phyloP scores from a whole-genome alignment of 169 alveolate genomes.

The Eimeria falciformis region DNA sequence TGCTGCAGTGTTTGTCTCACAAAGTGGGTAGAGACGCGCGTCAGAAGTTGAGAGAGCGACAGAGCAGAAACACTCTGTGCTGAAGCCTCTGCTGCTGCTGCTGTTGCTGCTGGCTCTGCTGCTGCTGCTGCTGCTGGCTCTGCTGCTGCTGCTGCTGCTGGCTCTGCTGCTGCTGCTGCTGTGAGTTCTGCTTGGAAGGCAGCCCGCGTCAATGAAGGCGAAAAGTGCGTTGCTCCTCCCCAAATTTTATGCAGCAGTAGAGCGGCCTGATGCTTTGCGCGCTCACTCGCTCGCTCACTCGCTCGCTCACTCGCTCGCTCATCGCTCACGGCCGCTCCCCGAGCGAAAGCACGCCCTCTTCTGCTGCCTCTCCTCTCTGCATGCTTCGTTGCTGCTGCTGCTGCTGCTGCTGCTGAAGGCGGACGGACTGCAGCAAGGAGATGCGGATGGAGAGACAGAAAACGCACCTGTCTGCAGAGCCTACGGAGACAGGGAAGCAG shows the following conservation, averaged over 20 bases:
- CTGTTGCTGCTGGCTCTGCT: not conserved
- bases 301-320: not conserved
- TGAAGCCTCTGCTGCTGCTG: too few species aligned
- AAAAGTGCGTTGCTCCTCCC: constrained; percentile 30
- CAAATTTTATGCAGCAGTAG: constrained; percentile 31
- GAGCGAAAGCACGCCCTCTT: not conserved
- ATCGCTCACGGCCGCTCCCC: not conserved
- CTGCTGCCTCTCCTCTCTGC: too few species aligned
- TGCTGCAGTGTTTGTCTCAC: constrained; percentile 8
- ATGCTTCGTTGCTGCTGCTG: too few species aligned
- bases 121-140: not conserved
- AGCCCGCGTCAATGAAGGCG: not conserved
- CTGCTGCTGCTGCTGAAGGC: not conserved
- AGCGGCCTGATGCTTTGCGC: not conserved
- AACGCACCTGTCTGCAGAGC: constrained; percentile 30
- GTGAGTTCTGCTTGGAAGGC: not conserved
- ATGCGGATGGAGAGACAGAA: constrained; percentile 27
- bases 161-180: not conserved
- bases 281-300: not conserved
- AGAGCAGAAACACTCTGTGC: too few species aligned
- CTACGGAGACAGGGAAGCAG: constrained; percentile 40
- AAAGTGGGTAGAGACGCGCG: not conserved
- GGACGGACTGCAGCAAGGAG: constrained; percentile 16
- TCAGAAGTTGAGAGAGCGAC: constrained; percentile 29
- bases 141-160: not conserved